phyloP scores from a whole-genome alignment of 306 rosid species.

The Fagus sylvatica region DNA sequence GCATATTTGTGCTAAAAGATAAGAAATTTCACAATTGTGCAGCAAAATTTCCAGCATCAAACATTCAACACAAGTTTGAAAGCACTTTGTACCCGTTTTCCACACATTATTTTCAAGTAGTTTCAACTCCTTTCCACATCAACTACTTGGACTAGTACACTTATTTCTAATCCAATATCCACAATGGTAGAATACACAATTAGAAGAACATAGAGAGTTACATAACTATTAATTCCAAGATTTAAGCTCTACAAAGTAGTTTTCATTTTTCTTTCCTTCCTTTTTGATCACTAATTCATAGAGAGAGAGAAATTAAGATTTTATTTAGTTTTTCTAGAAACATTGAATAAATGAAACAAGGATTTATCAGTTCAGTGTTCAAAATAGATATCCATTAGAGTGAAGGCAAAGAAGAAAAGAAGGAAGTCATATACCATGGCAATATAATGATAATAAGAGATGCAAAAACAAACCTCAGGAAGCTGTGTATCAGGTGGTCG shows the following conservation, averaged over 20 bases:
- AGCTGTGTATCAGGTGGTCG: constrained; percentile 48
- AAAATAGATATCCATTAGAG: constrained; percentile 1
- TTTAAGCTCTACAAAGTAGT: not conserved
- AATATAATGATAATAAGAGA: constrained; percentile 12
- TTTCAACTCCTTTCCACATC: too few species aligned
- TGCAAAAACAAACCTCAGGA: constrained; percentile 35
- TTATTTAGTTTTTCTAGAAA: too few species aligned
- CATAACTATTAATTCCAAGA: not conserved
- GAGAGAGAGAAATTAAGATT: not conserved
- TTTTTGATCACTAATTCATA: not conserved
- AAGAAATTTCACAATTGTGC: not conserved
- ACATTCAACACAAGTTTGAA: too few species aligned
- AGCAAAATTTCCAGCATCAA: not conserved
- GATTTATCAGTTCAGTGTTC: not conserved
- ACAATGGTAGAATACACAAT: not conserved
- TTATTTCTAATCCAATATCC: not conserved
- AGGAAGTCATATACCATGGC: not conserved
- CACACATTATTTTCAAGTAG: too few species aligned
- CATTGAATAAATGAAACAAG: not conserved
- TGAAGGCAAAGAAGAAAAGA: constrained; percentile 7
- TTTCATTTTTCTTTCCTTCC: not conserved
- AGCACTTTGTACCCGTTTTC: too few species aligned
- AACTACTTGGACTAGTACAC: not conserved
- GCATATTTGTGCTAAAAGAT: not conserved
- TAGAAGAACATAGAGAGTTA: not conserved